A percentile compares a stretch with the other conserved stretches of the same genome.
These are phyloP conservation scores for Babesia ovis DNA, from an alignment of 169 alveolate species.

Conservation along the genomic window DNA sequence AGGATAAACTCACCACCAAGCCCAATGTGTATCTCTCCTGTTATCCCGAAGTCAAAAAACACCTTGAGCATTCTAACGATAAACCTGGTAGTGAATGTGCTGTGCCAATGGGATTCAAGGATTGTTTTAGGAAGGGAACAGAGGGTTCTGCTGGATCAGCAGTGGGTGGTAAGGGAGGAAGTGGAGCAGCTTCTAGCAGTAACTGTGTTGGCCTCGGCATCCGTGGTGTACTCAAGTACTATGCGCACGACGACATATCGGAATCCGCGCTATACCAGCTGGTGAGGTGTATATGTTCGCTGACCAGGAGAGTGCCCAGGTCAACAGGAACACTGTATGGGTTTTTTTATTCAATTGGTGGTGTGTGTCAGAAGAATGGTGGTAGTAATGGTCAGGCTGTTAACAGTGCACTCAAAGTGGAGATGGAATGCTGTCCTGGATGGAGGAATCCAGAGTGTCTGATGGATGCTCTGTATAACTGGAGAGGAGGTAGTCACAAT, in stretches of 20 bases:
- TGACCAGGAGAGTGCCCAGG: neutral
- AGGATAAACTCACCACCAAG: no score
- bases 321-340: neutral
- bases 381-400: neutral
- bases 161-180: no score
- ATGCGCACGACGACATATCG: neutral
- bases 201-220: neutral
- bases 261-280: neutral
- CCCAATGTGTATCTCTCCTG: no score
- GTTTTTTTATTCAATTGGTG: neutral
- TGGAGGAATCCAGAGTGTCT: neutral
- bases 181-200: no score
- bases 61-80: no score
- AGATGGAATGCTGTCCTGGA: neutral
- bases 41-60: no score
- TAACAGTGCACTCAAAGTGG: neutral
- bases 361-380: neutral
- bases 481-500: neutral
- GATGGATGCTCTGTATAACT: neutral
- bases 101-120: no score
- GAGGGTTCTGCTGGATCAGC: no score
- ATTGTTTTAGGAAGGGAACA: no score
- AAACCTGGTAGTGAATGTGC: no score
- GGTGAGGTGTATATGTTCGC: neutral
- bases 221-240: neutral